A percentile compares a stretch with the other conserved stretches of the same genome.
phyloP scores from a whole-genome alignment of 2,329 filamentous ascomycete genomes.

The Teratosphaeria zuluensis region DNA sequence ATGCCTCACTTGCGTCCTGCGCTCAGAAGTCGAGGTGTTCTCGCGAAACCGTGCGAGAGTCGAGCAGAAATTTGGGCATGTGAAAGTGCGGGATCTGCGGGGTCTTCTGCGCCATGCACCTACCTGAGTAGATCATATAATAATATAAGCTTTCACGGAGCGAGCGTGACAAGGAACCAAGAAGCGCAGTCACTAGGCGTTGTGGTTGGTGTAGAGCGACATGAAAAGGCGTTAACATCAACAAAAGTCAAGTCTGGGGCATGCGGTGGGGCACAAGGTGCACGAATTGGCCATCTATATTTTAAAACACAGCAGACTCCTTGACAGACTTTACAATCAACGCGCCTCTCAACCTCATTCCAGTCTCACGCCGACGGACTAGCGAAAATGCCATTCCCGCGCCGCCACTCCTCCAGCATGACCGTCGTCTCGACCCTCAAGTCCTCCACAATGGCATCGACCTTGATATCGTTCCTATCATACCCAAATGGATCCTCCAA shows the following conservation, averaged over 20 bases:
- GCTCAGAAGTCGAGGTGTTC: background rate
- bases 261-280: background rate
- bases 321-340: background rate
- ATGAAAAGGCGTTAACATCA: background rate
- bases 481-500: slow-evolving; percentile 59
- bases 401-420: slow-evolving; percentile 49
- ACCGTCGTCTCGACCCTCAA: slow-evolving; percentile 48
- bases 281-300: background rate
- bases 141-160: background rate
- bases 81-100: background rate
- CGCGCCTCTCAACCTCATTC: background rate
- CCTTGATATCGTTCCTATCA: slow-evolving; percentile 57
- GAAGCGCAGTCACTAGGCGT: background rate
- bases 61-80: background rate
- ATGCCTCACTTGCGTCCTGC: background rate
- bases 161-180: background rate
- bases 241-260: background rate
- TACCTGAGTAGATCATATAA: background rate
- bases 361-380: background rate
- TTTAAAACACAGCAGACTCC: too few species aligned
- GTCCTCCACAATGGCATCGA: slow-evolving; percentile 56
- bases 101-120: background rate
- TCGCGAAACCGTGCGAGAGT: background rate
- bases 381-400: slow-evolving; percentile 17
- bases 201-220: background rate